Percentiles rank a stretch among this genome's conserved stretches.
phyloP scores from a whole-genome alignment of 2,329 filamentous ascomycete genomes.

The Periglandula ipomoeae region DNA sequence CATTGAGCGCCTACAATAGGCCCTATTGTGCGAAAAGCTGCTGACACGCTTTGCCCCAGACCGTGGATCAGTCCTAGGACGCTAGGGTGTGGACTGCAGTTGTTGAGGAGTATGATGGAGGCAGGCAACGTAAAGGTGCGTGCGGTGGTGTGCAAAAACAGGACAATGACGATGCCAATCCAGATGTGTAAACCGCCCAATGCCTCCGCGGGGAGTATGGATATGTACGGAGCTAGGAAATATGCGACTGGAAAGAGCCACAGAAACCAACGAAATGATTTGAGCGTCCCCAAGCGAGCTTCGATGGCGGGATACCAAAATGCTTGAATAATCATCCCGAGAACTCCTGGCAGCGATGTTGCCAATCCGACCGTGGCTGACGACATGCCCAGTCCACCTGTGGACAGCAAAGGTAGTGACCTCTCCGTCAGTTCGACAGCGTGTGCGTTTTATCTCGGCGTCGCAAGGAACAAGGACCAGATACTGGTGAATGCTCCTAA shows the following conservation, averaged over 20 bases:
- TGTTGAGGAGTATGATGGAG: slow-evolving; percentile 51
- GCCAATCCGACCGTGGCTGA: slow-evolving; percentile 64
- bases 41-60: slow-evolving; percentile 40
- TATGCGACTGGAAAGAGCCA: slow-evolving; percentile 61
- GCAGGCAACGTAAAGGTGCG: slow-evolving; percentile 58
- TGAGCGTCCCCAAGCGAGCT: slow-evolving; percentile 53
- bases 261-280: slow-evolving; percentile 56
- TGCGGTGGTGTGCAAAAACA: slow-evolving; percentile 61
- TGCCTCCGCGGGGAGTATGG: slow-evolving; percentile 47
- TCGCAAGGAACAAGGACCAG: slow-evolving; percentile 61
- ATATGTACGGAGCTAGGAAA: slow-evolving; percentile 56
- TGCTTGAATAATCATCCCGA: slow-evolving; percentile 61
- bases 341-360: slow-evolving; percentile 58
- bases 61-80: slow-evolving; percentile 50
- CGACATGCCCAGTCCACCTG: slow-evolving; percentile 58
- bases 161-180: slow-evolving; percentile 51
- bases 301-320: slow-evolving; percentile 59
- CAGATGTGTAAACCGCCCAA: slow-evolving; percentile 44
- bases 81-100: slow-evolving; percentile 48
- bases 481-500: slow-evolving; percentile 59
- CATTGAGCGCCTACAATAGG: slow-evolving; percentile 41
- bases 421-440: slow-evolving; percentile 19
- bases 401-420: slow-evolving; percentile 43
- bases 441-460: slow-evolving; percentile 39
- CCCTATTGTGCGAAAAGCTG: slow-evolving; percentile 39